Evolutionary conservation across 2,329 filamentous ascomycete species (phyloP), one percentile per base, ranked within the genome.

Genomic region (Neoscytalidium dimidiatum): DNA sequence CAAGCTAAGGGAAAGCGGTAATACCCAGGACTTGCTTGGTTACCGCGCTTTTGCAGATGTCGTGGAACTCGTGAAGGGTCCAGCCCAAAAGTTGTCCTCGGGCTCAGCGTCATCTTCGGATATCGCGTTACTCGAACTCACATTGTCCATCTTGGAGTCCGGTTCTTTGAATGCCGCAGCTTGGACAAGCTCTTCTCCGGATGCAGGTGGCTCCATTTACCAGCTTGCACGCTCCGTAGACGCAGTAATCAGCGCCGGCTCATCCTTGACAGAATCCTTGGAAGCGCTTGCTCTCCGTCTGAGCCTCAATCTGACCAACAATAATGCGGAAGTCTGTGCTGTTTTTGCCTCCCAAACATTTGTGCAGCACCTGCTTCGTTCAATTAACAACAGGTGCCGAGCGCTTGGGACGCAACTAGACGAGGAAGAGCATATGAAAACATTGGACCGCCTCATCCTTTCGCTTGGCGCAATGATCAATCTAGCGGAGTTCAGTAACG

Each of bases 381-480:
- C 71, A 7, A 75, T 78, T 43, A 68, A 71, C 26, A 58, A 70
- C 4, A 69, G 69, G 14, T 77, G 75, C 51, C 61, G 64, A 9
- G 61, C 68, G 3, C 66, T 74, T 14, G 68, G 69, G 3, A 72
- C 62, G 44, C 69, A 78, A 23, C 66, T 75, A 5, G 76, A 79
- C 31, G 82, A 86, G n/a, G 82, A 83, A 58, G 81, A 81, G 8
- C 78, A 90, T 9, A 80, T 88, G 13, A 70, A 75, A 35, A 68
- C 74, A 64, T 79, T 94, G 62, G 90, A 96, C 69, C 85, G 87
- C 56, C 83, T 97, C 14, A 86, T 97, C 56, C 83, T 97, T 46
- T 85, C 91, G 61, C 81, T 97, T 43, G 94, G 92, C 0, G 87
- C 92, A 23, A 86, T 94, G 77, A 96, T 96, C 76, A 97, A 97